phyloP scores from a whole-genome alignment of 2,329 filamentous ascomycete genomes.

The Helotiales sp. region DNA sequence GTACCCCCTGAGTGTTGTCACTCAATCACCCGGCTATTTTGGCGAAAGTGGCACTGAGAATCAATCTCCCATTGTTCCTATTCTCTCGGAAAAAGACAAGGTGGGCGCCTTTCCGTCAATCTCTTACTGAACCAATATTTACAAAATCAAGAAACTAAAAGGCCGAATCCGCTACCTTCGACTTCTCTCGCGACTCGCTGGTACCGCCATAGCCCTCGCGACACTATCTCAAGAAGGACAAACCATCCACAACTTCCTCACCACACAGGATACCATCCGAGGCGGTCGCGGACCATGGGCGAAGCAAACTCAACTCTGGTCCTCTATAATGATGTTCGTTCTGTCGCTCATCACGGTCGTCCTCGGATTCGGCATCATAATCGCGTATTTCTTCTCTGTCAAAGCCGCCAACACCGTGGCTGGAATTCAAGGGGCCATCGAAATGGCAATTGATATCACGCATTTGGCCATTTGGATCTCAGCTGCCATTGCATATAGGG shows the following conservation, averaged over 20 bases:
- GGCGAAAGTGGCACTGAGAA: neutral
- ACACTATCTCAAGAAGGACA: conserved; percentile 24
- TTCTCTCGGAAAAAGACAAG: neutral
- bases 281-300: conserved; percentile 28
- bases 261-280: conserved; percentile 14
- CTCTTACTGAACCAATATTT: neutral
- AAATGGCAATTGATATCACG: conserved; percentile 19
- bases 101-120: neutral
- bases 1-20: neutral
- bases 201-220: conserved; percentile 22
- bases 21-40: neutral
- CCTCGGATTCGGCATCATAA: conserved; percentile 24
- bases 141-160: conserved; percentile 11
- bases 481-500: conserved; percentile 28
- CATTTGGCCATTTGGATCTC: conserved; percentile 30
- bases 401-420: conserved; percentile 27
- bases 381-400: conserved; percentile 25
- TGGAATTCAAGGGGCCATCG: conserved; percentile 18
- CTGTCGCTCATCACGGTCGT: conserved; percentile 23
- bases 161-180: conserved; percentile 22
- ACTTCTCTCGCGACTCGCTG: conserved; percentile 20
- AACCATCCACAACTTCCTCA: conserved; percentile 21
- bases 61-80: neutral
- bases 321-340: conserved; percentile 27
- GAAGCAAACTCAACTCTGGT: conserved; percentile 23